Evolutionary conservation across 108 stramenopile species (phyloP).

Genomic region (Aurantiochytrium sp.): DNA sequence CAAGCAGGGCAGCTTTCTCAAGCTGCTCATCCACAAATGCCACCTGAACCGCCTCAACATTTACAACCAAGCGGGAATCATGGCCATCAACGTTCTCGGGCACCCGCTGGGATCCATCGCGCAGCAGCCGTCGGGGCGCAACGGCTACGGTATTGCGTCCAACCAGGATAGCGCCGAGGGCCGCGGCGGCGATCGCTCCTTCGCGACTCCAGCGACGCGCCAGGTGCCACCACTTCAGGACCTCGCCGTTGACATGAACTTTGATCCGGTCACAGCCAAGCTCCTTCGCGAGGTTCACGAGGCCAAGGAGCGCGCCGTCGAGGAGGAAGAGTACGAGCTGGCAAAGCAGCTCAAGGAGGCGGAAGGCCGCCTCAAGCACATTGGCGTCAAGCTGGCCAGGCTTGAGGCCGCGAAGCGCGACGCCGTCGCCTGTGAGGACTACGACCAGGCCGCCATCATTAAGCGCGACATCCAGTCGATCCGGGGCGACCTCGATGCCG

Average conservation of each 20-base stretch:
- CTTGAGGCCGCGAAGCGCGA: slow-evolving; percentile 33
- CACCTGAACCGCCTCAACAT: slow-evolving; percentile 55
- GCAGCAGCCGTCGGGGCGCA: neutral
- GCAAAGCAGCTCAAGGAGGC: slow-evolving; percentile 56
- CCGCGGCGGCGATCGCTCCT: neutral
- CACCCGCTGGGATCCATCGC: neutral
- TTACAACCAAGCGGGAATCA: slow-evolving; percentile 53
- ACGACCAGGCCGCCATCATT: slow-evolving; percentile 39
- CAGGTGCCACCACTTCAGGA: slow-evolving; percentile 22
- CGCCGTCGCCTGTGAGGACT: slow-evolving; percentile 44
- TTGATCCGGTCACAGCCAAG: slow-evolving; percentile 39
- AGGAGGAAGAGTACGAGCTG: slow-evolving; percentile 55
- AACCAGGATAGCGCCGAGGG: neutral
- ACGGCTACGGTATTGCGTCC: neutral
- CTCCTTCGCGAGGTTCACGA: slow-evolving; percentile 37
- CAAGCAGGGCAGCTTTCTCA: slow-evolving; percentile 45
- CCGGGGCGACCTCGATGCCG: slow-evolving; percentile 24
- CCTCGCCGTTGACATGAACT: slow-evolving; percentile 36
- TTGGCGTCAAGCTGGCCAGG: neutral
- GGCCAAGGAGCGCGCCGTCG: slow-evolving; percentile 54
- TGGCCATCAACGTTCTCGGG: slow-evolving; percentile 45
- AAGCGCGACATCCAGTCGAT: slow-evolving; percentile 38
- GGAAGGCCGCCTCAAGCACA: neutral
- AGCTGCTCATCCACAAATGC: slow-evolving; percentile 58
- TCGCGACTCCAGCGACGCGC: neutral